Percentiles rank a stretch among this genome's conserved stretches.
Evolutionary conservation across 78 protist species (phyloP).

Genomic region (Dictyostelium intermedium): DNA sequence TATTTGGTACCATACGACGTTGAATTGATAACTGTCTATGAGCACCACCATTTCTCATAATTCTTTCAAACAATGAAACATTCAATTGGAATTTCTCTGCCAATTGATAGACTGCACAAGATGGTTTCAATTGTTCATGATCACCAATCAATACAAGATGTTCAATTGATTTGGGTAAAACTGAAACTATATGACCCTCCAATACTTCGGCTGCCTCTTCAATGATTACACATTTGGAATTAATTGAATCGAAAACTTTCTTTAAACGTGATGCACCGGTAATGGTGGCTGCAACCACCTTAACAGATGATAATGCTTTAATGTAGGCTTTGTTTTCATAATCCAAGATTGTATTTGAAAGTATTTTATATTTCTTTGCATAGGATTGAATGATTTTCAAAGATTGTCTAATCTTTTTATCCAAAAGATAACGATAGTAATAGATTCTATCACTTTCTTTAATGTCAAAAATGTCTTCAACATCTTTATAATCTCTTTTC

Average conservation of each 20-base stretch:
- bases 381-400: background rate
- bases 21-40: slow-evolving; percentile 75
- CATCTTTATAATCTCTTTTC: background rate
- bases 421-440: slow-evolving; percentile 1
- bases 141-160: slow-evolving; percentile 95
- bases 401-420: background rate
- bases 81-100: slow-evolving; percentile 32
- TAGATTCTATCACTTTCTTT: background rate
- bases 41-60: slow-evolving; percentile 36
- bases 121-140: slow-evolving; percentile 93
- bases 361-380: background rate
- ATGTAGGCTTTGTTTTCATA: slow-evolving; percentile 25
- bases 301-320: background rate
- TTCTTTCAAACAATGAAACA: slow-evolving; percentile 91
- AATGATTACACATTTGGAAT: slow-evolving; percentile 32
- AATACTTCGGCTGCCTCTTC: slow-evolving; percentile 87
- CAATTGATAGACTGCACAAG: slow-evolving; percentile 43
- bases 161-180: slow-evolving; percentile 29
- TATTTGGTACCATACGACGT: slow-evolving; percentile 91
- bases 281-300: slow-evolving; percentile 68
- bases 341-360: background rate
- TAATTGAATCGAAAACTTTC: slow-evolving; percentile 4
- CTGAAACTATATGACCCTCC: slow-evolving; percentile 87
- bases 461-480: background rate
- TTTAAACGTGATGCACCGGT: slow-evolving; percentile 40